These are phyloP conservation scores for Prunella vulgaris DNA, from an alignment of 257 asterid genomes.

Conservation along the genomic window DNA sequence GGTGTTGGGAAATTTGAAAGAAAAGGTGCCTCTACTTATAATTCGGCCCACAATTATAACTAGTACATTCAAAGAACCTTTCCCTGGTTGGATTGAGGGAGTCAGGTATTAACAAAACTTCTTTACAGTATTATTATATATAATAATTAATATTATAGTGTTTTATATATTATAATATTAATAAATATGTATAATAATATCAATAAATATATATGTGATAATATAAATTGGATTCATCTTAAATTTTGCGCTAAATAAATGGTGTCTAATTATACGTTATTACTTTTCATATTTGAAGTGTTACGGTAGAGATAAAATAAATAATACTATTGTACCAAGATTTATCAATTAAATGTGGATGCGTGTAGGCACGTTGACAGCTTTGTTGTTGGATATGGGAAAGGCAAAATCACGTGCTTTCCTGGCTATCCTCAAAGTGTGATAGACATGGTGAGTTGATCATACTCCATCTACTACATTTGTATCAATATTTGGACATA, in stretches of 20 bases:
- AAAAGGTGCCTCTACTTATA: constrained; percentile 29
- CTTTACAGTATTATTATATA: too few relatives aligned
- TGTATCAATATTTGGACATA: too few relatives aligned
- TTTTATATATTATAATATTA: too few relatives aligned
- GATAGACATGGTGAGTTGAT: constrained; percentile 41
- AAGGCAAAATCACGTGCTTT: constrained; percentile 41
- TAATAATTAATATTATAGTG: too few relatives aligned
- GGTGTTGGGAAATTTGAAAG: constrained; percentile 34
- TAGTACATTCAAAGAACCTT: constrained; percentile 55
- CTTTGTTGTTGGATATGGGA: constrained; percentile 52
- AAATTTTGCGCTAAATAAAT: too few relatives aligned
- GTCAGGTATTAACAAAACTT: constrained; percentile 40
- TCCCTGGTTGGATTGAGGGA: constrained; percentile 65
- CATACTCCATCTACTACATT: too few relatives aligned
- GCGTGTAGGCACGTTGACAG: constrained; percentile 44
- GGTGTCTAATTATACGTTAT: too few relatives aligned
- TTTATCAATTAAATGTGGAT: background rate
- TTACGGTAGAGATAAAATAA: background rate
- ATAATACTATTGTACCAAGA: background rate
- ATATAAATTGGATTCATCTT: too few relatives aligned
- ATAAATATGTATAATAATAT: too few relatives aligned
- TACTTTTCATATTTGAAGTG: background rate
- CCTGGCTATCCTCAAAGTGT: constrained; percentile 41
- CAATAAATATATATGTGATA: too few relatives aligned
- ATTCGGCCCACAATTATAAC: constrained; percentile 53